Percentiles rank a stretch among this genome's conserved stretches.
Evolutionary conservation across 2,329 filamentous ascomycete genomes (phyloP).

Genomic region (Cladosporium sp.): DNA sequence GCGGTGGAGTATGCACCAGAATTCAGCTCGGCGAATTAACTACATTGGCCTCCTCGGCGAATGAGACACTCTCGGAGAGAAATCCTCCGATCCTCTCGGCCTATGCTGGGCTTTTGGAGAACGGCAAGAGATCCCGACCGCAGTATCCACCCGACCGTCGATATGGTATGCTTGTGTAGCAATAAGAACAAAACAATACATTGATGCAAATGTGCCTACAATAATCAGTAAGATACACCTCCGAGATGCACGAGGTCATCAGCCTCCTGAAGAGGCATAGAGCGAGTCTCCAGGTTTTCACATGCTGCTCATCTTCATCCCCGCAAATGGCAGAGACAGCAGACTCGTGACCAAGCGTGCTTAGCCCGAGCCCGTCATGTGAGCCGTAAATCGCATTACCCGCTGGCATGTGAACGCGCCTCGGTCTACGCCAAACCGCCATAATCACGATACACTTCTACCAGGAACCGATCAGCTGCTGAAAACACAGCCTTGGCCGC

Average conservation of each 20-base stretch:
- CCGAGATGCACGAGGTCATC: conserved; percentile 7
- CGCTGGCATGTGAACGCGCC: conserved; percentile 11
- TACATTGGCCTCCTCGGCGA: background rate
- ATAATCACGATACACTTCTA: background rate
- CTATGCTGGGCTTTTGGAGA: background rate
- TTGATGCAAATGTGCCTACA: background rate
- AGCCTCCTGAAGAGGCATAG: conserved; percentile 5
- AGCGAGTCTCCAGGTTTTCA: conserved; percentile 16
- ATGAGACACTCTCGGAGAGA: background rate
- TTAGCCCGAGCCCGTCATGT: conserved; percentile 16
- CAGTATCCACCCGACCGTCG: background rate
- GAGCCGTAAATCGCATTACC: conserved; percentile 11
- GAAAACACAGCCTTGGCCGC: background rate
- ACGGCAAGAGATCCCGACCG: conserved; percentile 7
- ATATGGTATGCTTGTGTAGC: background rate
- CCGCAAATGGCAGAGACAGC: conserved; percentile 3
- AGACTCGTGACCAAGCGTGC: background rate
- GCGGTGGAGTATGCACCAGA: background rate
- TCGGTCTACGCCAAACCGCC: conserved; percentile 6
- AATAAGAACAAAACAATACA: background rate
- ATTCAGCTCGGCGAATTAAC: background rate
- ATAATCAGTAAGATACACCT: background rate
- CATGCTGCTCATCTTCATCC: conserved; percentile 13
- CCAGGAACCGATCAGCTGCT: conserved; percentile 5
- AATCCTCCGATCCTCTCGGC: conserved; percentile 2